Percentiles rank a stretch among this genome's conserved stretches.
Conservation (phyloP, 2,329 filamentous ascomycete species). For the Fusarium sp. region DNA sequence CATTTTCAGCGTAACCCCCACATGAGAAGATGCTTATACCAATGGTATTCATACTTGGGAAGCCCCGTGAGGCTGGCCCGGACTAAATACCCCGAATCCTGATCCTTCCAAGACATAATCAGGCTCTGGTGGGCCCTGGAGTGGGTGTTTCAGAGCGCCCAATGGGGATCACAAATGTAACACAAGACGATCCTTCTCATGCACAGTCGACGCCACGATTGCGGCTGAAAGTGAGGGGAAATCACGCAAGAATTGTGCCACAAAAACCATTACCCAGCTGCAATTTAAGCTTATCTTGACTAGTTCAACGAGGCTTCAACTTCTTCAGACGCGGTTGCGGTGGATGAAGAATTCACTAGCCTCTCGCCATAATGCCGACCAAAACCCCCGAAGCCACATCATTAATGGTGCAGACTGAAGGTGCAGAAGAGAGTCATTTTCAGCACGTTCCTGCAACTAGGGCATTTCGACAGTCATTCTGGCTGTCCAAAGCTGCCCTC, state of each 20-base stretch:
- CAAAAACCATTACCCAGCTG: background rate
- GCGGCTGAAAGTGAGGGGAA: background rate
- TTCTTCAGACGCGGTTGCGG: background rate
- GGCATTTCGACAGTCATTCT: background rate
- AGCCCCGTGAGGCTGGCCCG: background rate
- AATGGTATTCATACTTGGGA: background rate
- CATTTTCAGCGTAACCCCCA: background rate
- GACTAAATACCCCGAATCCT: background rate
- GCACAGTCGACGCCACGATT: background rate
- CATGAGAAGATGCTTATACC: background rate
- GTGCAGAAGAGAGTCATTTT: background rate
- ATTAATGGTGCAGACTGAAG: background rate
- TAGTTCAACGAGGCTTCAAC: background rate
- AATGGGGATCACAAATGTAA: background rate
- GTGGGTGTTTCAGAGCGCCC: background rate
- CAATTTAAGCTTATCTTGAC: background rate
- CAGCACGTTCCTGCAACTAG: background rate
- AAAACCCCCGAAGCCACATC: background rate
- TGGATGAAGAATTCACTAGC: background rate
- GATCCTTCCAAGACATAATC: background rate
- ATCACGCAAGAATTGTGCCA: background rate
- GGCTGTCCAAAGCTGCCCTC: background rate
- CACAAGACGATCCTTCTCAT: background rate
- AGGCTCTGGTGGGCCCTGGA: background rate
- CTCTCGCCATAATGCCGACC: background rate